These are phyloP conservation scores for Chlorella variabilis DNA, from an alignment of 163 green algal genomes.

Conservation along the genomic window DNA sequence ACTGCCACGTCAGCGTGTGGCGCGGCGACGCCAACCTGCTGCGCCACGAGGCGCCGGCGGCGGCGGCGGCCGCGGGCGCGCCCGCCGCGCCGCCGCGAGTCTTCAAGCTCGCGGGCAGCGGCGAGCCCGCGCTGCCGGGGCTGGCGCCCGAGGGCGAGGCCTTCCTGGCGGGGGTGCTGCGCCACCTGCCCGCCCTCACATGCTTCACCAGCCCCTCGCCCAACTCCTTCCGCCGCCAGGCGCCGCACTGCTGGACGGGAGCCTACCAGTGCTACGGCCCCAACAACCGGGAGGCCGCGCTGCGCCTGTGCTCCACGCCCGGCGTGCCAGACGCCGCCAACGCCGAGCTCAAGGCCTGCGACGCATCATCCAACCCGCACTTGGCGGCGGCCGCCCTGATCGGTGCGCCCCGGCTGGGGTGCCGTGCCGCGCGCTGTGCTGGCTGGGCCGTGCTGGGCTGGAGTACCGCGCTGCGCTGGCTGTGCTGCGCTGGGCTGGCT, in stretches of 20 bases:
- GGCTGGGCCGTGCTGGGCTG: too few species aligned
- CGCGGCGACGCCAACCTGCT: slow-evolving; percentile 19
- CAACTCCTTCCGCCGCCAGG: slow-evolving; percentile 53
- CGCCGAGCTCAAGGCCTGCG: slow-evolving; percentile 69
- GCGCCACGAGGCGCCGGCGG: not conserved
- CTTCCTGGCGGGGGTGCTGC: slow-evolving; percentile 73
- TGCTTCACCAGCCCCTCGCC: slow-evolving; percentile 58
- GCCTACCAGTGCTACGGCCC: slow-evolving; percentile 36
- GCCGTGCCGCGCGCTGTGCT: too few species aligned
- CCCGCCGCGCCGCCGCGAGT: not conserved
- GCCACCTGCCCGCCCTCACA: slow-evolving; percentile 66
- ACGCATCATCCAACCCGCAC: slow-evolving; percentile 72
- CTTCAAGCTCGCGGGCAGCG: not conserved
- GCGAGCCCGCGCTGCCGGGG: not conserved
- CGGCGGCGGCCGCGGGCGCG: not conserved
- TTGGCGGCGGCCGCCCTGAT: slow-evolving; percentile 64
- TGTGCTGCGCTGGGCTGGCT: too few species aligned
- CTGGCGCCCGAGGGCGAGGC: slow-evolving; percentile 36
- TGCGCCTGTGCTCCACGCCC: slow-evolving; percentile 46
- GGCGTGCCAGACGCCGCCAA: slow-evolving; percentile 37
- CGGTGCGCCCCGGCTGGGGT: slow-evolving; percentile 11
- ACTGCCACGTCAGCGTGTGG: slow-evolving; percentile 65
- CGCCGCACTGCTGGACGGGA: slow-evolving; percentile 16
- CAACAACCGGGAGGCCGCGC: slow-evolving; percentile 59
- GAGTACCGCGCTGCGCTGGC: too few species aligned